Conservation (phyloP, 2,329 filamentous ascomycete genomes). For the Sclerotinia sclerotiorum region DNA sequence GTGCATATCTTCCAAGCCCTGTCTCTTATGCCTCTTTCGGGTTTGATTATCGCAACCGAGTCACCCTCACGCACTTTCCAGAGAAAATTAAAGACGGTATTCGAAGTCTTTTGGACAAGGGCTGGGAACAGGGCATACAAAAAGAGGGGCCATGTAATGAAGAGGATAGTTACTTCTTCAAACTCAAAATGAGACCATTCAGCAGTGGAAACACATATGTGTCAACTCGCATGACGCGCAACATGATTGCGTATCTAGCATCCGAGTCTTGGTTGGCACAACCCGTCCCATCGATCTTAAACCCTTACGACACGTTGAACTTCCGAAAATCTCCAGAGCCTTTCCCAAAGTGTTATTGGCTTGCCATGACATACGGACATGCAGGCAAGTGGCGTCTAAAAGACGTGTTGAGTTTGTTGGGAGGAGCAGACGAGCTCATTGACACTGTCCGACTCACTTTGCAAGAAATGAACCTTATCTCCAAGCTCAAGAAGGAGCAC, state of each 20-base stretch:
- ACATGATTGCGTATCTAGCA: slow-evolving; percentile 19
- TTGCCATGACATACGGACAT: neutral
- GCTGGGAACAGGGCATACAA: neutral
- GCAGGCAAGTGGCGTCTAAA: neutral
- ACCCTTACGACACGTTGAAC: neutral
- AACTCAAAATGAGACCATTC: slow-evolving; percentile 10
- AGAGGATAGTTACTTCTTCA: neutral
- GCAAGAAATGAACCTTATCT: slow-evolving; percentile 15
- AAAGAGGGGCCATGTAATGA: neutral
- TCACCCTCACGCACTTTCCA: neutral
- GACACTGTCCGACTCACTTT: slow-evolving; percentile 17
- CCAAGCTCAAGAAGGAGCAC: neutral
- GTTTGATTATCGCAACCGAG: neutral
- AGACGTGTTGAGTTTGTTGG: slow-evolving; percentile 8
- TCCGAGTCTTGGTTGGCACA: slow-evolving; percentile 10
- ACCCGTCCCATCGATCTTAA: neutral
- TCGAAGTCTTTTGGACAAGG: slow-evolving; percentile 4
- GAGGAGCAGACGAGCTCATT: slow-evolving; percentile 17
- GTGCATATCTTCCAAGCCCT: neutral
- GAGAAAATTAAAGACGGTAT: slow-evolving; percentile 8
- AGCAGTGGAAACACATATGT: neutral
- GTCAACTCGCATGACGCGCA: slow-evolving; percentile 5
- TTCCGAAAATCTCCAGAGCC: neutral
- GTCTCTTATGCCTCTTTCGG: neutral
- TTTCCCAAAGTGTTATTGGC: slow-evolving; percentile 21